These are phyloP conservation scores for Hypoxylon fuscum DNA, from an alignment of 495 filamentous ascomycete genomes.

Conservation along the genomic window DNA sequence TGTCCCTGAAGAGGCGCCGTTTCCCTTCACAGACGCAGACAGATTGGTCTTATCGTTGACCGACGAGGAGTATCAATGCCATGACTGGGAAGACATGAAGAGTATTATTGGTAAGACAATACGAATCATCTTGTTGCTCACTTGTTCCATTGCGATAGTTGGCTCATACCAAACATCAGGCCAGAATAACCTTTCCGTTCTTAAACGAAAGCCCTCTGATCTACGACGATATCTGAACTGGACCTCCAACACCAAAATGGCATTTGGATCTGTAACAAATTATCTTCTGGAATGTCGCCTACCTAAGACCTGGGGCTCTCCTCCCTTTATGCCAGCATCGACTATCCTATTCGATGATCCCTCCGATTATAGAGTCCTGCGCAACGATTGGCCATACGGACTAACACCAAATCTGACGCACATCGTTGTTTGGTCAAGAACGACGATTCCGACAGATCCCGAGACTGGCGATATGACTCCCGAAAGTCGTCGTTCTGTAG, in stretches of 20 bases:
- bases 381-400: slow-evolving; percentile 95
- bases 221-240: slow-evolving; percentile 84
- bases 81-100: slow-evolving; percentile 75
- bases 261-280: slow-evolving; percentile 80
- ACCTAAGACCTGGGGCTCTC: slow-evolving; percentile 67
- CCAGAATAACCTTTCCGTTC: slow-evolving; percentile 73
- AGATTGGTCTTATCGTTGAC: slow-evolving; percentile 70
- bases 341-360: slow-evolving; percentile 72
- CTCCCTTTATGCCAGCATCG: slow-evolving; percentile 61
- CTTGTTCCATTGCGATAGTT: slow-evolving; percentile 6
- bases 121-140: not conserved
- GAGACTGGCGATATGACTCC: slow-evolving; percentile 77
- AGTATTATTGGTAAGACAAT: slow-evolving; percentile 70
- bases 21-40: slow-evolving; percentile 72
- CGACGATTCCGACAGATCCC: slow-evolving; percentile 62
- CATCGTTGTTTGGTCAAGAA: slow-evolving; percentile 72
- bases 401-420: slow-evolving; percentile 74
- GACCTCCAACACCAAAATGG: slow-evolving; percentile 70
- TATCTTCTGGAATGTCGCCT: slow-evolving; percentile 79
- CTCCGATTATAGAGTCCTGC: slow-evolving; percentile 77
- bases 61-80: slow-evolving; percentile 73
- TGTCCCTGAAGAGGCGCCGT: slow-evolving; percentile 55
- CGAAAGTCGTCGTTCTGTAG: slow-evolving; percentile 68
- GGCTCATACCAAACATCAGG: slow-evolving; percentile 21
- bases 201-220: slow-evolving; percentile 86